phyloP scores from a whole-genome alignment of 2,329 filamentous ascomycete genomes.

The Colletotrichum sp. region DNA sequence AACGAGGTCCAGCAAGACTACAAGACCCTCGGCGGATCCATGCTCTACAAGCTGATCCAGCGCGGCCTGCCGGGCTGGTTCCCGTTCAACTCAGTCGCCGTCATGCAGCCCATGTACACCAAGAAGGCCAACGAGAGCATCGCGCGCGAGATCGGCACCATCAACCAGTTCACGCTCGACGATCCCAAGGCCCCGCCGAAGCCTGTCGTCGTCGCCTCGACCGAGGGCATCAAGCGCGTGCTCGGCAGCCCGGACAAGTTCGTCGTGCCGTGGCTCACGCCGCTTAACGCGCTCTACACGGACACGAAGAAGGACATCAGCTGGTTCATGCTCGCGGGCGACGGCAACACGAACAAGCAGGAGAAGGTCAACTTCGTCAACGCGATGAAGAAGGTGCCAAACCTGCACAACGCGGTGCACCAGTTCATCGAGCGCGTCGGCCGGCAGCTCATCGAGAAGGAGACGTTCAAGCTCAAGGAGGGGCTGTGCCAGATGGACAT shows the following conservation, averaged over 20 bases:
- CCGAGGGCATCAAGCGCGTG: conserved; percentile 32
- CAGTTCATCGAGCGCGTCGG: conserved; percentile 37
- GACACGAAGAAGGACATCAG: conserved; percentile 37
- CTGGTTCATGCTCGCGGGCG: conserved; percentile 44
- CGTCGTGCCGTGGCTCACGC: conserved; percentile 34
- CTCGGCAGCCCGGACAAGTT: conserved; percentile 36
- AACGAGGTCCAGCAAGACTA: conserved; percentile 41
- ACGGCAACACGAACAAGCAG: conserved; percentile 27
- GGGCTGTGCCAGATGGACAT: conserved; percentile 45
- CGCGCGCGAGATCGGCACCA: conserved; percentile 40
- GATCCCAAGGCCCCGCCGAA: conserved; percentile 38
- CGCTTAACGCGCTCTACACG: conserved; percentile 31
- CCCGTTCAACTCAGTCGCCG: conserved; percentile 41
- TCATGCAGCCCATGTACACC: conserved; percentile 52
- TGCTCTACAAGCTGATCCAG: conserved; percentile 51
- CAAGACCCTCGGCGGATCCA: conserved; percentile 44
- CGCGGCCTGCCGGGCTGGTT: conserved; percentile 44
- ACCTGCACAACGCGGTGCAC: conserved; percentile 32
- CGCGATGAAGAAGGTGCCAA: conserved; percentile 36
- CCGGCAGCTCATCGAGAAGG: conserved; percentile 42
- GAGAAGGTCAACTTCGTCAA: conserved; percentile 34
- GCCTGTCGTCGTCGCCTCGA: conserved; percentile 28
- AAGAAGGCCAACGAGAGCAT: conserved; percentile 43
- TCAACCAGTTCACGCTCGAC: conserved; percentile 33
- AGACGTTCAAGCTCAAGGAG: conserved; percentile 37